Conservation (phyloP, 2,329 filamentous ascomycete genomes). For the Aspergillus sergii region DNA sequence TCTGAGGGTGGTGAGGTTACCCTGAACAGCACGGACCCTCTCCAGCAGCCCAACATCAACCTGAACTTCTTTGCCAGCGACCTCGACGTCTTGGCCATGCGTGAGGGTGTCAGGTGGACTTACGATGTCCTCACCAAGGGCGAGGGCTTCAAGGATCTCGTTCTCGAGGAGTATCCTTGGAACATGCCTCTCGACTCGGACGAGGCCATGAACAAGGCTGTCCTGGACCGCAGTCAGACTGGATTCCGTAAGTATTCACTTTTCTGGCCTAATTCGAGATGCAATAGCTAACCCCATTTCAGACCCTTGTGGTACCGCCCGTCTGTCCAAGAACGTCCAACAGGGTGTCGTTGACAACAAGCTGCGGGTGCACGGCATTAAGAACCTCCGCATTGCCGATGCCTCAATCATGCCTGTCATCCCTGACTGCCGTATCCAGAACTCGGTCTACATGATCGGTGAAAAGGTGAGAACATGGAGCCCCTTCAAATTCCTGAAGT, state of each 20-base stretch:
- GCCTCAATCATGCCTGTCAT: conserved; percentile 59
- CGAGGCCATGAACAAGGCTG: conserved; percentile 57
- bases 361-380: conserved; percentile 58
- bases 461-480: conserved; percentile 44
- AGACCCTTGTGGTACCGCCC: conserved; percentile 59
- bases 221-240: conserved; percentile 63
- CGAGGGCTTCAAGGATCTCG: conserved; percentile 54
- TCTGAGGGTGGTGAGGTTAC: conserved; percentile 45
- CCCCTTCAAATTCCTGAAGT: neutral
- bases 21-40: conserved; percentile 42
- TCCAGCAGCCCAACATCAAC: conserved; percentile 46
- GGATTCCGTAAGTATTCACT: conserved; percentile 25
- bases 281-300: neutral
- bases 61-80: conserved; percentile 52
- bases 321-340: conserved; percentile 55
- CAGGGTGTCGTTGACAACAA: conserved; percentile 56
- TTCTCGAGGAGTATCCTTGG: conserved; percentile 58
- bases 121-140: conserved; percentile 61
- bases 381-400: conserved; percentile 58
- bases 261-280: neutral
- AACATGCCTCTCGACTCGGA: conserved; percentile 60
- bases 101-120: conserved; percentile 59
- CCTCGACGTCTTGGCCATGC: conserved; percentile 59
- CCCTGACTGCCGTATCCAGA: conserved; percentile 61
- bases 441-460: conserved; percentile 62